Base-by-base conservation (phyloP, 768 basidiomycete genomes). In the Fomitopsis pulvina region DNA sequence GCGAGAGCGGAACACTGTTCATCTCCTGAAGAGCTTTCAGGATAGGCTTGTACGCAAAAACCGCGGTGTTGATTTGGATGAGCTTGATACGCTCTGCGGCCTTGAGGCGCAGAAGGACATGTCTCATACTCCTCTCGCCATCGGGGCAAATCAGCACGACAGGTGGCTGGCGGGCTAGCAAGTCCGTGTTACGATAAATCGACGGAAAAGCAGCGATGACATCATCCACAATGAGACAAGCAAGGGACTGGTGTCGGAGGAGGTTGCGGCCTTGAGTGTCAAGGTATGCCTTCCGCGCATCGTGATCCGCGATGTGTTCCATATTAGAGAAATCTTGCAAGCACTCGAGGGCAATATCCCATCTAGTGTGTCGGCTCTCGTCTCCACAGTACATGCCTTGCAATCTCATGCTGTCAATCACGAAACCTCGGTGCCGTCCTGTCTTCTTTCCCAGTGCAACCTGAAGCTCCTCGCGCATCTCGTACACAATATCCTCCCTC, bases 11-110 rank as follows among this genome's bases (percentile, higher is more conserved):
- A 4, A 85, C 58, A 0, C 50, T 51, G 5, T 55, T 68, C 50
- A 69, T 73, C 16, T 67, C 57, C 60, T 86, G 75, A 24, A 87
- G 66, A 1, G 72, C 76, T 39, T 63, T 72, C n/a, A 87, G 69
- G 22, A 85, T 70, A 2, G 82, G 81, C 55, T 82, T 76, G 50
- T 76, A 85, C 0, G 83, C 66, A 57, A 83, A 86, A 4, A 83
- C 61, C 0, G 80, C 79, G 0, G 78, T 78, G 57, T 85, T 75
- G 22, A 83, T 77, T 49, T 78, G 78, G 22, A 85, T 53, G 25
- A 85, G 69, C 24, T 69, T 67, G 25, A 79, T 56, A 4, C 65
- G 47, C 12, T 65, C 55, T 7, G 63, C 65, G 4, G 51, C 48
- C 52, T 72, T 72, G 21, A 83, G 58, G 25, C 57, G 60, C 7